A percentile compares a stretch with the other conserved stretches of the same genome.
Conservation (phyloP, 352 stramenopile genomes). For the Albugo laibachii region DNA sequence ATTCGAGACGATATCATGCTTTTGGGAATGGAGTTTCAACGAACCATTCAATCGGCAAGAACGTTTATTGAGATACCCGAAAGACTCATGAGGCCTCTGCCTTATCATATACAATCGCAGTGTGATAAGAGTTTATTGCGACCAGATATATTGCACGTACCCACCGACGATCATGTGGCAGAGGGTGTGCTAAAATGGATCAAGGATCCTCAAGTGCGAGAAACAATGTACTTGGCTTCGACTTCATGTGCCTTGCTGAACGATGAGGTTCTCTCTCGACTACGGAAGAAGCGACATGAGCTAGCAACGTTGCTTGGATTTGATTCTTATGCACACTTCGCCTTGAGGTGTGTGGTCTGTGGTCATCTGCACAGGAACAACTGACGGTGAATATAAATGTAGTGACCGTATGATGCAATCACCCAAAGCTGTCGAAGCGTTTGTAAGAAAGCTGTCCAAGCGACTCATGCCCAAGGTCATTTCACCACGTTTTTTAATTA, state of each 20-base stretch:
- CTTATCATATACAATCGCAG: slow-evolving; percentile 27
- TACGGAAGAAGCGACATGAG: slow-evolving; percentile 74
- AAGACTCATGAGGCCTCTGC: slow-evolving; percentile 27
- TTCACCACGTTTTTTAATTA: background rate
- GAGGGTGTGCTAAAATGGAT: slow-evolving; percentile 87
- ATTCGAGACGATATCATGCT: slow-evolving; percentile 79
- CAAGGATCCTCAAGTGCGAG: slow-evolving; percentile 42
- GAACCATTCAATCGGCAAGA: slow-evolving; percentile 49
- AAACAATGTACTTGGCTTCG: slow-evolving; percentile 78
- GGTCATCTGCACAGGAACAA: too few relatives aligned
- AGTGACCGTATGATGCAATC: slow-evolving; percentile 77
- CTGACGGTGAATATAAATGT: too few relatives aligned
- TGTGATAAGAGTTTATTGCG: slow-evolving; percentile 35
- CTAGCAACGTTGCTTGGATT: slow-evolving; percentile 81
- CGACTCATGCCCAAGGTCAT: slow-evolving; percentile 52
- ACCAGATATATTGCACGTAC: slow-evolving; percentile 34
- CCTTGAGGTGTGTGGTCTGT: slow-evolving; percentile 56
- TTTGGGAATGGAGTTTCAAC: slow-evolving; percentile 76
- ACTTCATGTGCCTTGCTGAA: slow-evolving; percentile 73
- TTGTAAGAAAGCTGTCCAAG: slow-evolving; percentile 37
- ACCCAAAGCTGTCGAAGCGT: slow-evolving; percentile 33
- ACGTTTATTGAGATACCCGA: slow-evolving; percentile 44
- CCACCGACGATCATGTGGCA: slow-evolving; percentile 73
- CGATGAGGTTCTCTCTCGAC: slow-evolving; percentile 61
- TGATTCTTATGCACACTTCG: slow-evolving; percentile 75